Conservation (phyloP, 805 yeast genomes). For the Myxozyma neglecta region DNA sequence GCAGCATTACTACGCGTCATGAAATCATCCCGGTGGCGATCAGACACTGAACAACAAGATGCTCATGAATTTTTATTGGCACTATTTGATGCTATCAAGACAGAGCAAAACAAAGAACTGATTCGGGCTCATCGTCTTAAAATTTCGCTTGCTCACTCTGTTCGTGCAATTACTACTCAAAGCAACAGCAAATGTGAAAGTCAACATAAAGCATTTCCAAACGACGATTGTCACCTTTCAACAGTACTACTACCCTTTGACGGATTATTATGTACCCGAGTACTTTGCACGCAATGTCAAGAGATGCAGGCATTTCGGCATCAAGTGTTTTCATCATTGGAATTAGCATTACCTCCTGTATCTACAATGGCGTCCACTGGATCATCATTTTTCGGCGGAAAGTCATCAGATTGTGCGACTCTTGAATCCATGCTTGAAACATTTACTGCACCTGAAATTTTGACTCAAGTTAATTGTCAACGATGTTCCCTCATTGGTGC, state of each 20-base stretch:
- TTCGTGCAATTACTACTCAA: background rate
- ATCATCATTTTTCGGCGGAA: background rate
- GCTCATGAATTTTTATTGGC: conserved; percentile 32
- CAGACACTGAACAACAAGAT: conserved; percentile 30
- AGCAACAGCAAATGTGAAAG: background rate
- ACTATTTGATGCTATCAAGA: conserved; percentile 21
- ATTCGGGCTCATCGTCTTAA: background rate
- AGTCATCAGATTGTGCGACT: conserved; percentile 10
- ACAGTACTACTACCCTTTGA: conserved; percentile 62
- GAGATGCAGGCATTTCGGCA: conserved; percentile 90
- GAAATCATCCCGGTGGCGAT: conserved; percentile 20
- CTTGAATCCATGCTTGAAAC: conserved; percentile 47
- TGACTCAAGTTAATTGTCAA: conserved; percentile 92
- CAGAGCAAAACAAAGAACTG: conserved; percentile 6
- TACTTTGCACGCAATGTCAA: conserved; percentile 88
- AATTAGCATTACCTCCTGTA: conserved; percentile 31
- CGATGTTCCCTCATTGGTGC: conserved; percentile 68
- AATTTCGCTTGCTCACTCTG: conserved; percentile 4
- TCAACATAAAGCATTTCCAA: background rate
- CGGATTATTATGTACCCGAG: conserved; percentile 83
- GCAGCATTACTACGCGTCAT: conserved; percentile 14
- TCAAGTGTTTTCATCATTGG: conserved; percentile 57
- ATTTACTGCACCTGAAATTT: conserved; percentile 78
- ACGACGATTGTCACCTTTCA: background rate
- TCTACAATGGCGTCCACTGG: background rate